Evolutionary conservation across 108 stramenopile species (phyloP).

Genomic region (Discostella stelligeroides): DNA sequence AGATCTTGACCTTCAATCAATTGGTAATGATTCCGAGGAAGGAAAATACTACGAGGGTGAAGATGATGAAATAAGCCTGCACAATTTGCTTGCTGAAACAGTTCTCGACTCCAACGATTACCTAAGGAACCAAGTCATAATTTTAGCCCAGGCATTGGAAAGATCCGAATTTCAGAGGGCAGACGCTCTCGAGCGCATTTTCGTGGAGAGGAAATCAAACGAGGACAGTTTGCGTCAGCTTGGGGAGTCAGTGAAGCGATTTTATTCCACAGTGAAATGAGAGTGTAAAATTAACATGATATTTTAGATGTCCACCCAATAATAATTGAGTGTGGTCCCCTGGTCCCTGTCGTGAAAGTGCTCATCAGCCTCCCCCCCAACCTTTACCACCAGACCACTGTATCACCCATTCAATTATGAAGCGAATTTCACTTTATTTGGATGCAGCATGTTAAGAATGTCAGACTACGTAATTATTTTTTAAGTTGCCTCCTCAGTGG

Average conservation of each 20-base stretch:
- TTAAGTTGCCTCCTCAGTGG: too few species aligned
- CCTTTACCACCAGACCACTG: too few species aligned
- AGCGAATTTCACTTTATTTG: too few species aligned
- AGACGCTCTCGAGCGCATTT: conserved; percentile 67
- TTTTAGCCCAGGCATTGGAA: conserved; percentile 71
- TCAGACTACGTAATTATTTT: too few species aligned
- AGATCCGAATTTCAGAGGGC: conserved; percentile 69
- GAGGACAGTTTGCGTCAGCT: conserved; percentile 66
- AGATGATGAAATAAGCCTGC: conserved; percentile 32
- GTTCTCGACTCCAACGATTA: conserved; percentile 51
- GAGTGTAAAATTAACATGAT: too few species aligned
- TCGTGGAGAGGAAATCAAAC: conserved; percentile 62
- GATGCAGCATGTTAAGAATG: too few species aligned
- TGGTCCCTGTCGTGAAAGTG: too few species aligned
- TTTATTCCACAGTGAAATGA: conserved; percentile 67
- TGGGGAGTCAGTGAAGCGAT: conserved; percentile 71
- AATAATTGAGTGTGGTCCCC: too few species aligned
- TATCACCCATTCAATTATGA: too few species aligned
- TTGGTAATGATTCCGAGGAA: conserved; percentile 26
- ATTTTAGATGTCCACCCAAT: too few species aligned
- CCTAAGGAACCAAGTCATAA: conserved; percentile 60
- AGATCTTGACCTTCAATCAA: conserved; percentile 18
- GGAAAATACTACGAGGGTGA: conserved; percentile 41
- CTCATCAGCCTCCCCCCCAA: too few species aligned
- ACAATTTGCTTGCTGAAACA: conserved; percentile 39